Base-by-base conservation (phyloP, 495 filamentous ascomycete species). In the Aspergillus affinis region DNA sequence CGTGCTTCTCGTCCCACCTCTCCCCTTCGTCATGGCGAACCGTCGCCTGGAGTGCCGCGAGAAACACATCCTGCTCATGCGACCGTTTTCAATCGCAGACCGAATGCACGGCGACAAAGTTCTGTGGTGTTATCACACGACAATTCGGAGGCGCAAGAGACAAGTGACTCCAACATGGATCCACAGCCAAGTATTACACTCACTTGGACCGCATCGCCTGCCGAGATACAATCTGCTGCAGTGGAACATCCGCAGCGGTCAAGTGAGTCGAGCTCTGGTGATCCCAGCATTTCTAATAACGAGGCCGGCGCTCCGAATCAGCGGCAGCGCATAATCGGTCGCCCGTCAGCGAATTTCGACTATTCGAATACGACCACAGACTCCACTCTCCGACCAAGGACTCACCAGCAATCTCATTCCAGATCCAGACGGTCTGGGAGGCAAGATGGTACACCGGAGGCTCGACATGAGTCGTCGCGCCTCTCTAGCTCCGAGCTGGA, bases 101-200 rank as follows among this genome's bases (percentile, higher is more conserved):
- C 67, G 54, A 72, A 72, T 46, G 69, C 73, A n/a, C 70, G 77
- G 57, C 80, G 78, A 17, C 77, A 72, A 48, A 71, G 67, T 47
- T 79, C 81, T n/a, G 68, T 80, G 20, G 69, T 82, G 47, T 68
- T 78, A 29, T 75, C 80, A 6, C 78, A 80, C 32, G 69, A 52
- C 48, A 66, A 65, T 59, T 48, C 55, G 46, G 67, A 67, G 36
- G 48, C 66, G 46, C 57, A 65, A 32, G 71, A 74, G 57, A 32
- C 55, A 13, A 57, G 58, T 18, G 54, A 46, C 9, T 58, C 68
- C 13, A 71, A 60, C 36, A 55, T 65, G 29, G 78, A 79, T 45
- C 63, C 66, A n/a, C 70, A 76, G 46, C 69, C 75, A 15, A 75
- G 56, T 46, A 61, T 73, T 46, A 69, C 70, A 56, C 65, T 76